Percentiles rank a stretch among this genome's conserved stretches.
Evolutionary conservation across 2,329 filamentous ascomycete species (phyloP).

Genomic region (Trichophyton simii): DNA sequence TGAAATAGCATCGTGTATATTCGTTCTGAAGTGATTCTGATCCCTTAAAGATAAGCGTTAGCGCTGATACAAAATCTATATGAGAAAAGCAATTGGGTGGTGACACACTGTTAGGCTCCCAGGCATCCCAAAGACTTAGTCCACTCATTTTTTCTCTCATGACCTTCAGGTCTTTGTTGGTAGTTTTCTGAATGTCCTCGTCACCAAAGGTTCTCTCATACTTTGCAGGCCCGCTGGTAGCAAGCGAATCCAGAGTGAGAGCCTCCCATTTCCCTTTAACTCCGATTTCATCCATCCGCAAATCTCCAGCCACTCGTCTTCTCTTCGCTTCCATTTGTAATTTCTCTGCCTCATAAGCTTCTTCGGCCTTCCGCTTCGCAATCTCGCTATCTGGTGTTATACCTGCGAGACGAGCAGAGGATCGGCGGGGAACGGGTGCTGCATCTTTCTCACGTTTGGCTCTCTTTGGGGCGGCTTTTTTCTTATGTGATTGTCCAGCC

Average conservation of each 20-base stretch:
- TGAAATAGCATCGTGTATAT: slow-evolving; percentile 84
- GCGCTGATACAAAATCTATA: slow-evolving; percentile 1
- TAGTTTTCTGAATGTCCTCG: slow-evolving; percentile 70
- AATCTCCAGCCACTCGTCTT: slow-evolving; percentile 51
- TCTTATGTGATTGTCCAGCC: slow-evolving; percentile 39
- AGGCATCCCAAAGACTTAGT: slow-evolving; percentile 69
- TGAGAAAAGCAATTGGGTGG: background rate
- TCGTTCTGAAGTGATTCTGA: slow-evolving; percentile 81
- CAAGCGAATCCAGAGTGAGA: slow-evolving; percentile 50
- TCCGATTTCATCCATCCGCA: slow-evolving; percentile 63
- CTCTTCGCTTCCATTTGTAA: slow-evolving; percentile 50
- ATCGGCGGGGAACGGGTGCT: slow-evolving; percentile 42
- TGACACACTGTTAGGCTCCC: slow-evolving; percentile 59
- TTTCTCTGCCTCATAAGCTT: slow-evolving; percentile 45
- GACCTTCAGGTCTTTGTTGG: slow-evolving; percentile 59
- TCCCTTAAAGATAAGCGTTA: slow-evolving; percentile 42
- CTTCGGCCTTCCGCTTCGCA: slow-evolving; percentile 56
- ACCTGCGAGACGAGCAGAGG: slow-evolving; percentile 49
- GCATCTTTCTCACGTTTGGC: slow-evolving; percentile 52
- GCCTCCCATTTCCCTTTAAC: slow-evolving; percentile 67
- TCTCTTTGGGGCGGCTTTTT: slow-evolving; percentile 36
- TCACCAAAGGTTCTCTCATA: slow-evolving; percentile 74
- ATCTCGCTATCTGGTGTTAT: slow-evolving; percentile 55
- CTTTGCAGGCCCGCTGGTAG: slow-evolving; percentile 53
- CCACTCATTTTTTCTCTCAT: slow-evolving; percentile 65